phyloP scores from a whole-genome alignment of 176 grass and related monocot species.

The Elymus sibiricus region DNA sequence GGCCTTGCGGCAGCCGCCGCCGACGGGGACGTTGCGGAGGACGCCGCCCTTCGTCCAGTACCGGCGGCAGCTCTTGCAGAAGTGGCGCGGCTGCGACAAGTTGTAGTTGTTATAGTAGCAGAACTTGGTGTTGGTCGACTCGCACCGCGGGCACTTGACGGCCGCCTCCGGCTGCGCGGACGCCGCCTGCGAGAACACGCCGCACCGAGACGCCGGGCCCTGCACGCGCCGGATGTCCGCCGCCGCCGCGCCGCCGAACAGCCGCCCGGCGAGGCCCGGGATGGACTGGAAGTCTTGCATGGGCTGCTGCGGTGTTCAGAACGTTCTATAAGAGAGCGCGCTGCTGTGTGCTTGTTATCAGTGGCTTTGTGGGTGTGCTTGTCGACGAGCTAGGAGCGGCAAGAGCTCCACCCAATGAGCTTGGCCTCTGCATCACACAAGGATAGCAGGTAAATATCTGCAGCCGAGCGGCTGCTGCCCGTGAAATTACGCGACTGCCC shows the following conservation, averaged over 20 bases:
- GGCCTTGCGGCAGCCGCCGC: slow-evolving; percentile 75
- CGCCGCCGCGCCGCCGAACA: slow-evolving; percentile 42
- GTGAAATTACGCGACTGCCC: slow-evolving; percentile 3
- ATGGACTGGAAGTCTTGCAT: slow-evolving; percentile 68
- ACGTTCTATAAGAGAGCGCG: not conserved
- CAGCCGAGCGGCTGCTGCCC: not conserved
- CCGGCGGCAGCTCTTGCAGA: slow-evolving; percentile 94
- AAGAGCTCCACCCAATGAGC: slow-evolving; percentile 42
- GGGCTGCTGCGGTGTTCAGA: not conserved
- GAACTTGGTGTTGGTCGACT: slow-evolving; percentile 96
- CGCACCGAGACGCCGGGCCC: slow-evolving; percentile 11
- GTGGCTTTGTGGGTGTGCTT: not conserved
- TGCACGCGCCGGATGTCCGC: slow-evolving; percentile 27
- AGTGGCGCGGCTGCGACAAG: slow-evolving; percentile 88
- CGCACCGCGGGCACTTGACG: slow-evolving; percentile 86
- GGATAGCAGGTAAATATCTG: slow-evolving; percentile 39
- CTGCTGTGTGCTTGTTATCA: not conserved
- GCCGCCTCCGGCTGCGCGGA: slow-evolving; percentile 38
- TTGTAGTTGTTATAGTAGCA: slow-evolving; percentile 99
- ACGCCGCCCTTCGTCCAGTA: slow-evolving; percentile 96
- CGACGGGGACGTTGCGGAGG: slow-evolving; percentile 88
- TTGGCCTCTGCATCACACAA: slow-evolving; percentile 43
- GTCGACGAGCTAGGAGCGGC: slow-evolving; percentile 17
- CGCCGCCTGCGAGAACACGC: not conserved
- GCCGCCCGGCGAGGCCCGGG: slow-evolving; percentile 41